Evolutionary conservation across 768 basidiomycete species (phyloP).

Genomic region (Podaxis rugospora): DNA sequence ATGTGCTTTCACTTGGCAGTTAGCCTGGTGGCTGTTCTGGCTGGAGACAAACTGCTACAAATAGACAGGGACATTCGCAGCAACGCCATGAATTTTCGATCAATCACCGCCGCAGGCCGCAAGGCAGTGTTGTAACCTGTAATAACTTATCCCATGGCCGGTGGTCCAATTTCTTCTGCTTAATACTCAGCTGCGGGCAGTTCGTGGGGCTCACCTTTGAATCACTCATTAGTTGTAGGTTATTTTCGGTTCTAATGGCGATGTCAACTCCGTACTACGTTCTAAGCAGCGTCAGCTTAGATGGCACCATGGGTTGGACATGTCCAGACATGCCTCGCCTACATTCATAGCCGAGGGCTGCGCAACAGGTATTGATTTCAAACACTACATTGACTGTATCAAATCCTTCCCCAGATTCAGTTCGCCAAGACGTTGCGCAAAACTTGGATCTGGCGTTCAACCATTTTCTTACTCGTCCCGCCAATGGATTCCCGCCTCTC

Average conservation of each 20-base stretch:
- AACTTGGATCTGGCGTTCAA: slow-evolving; percentile 79
- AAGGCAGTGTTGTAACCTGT: background rate
- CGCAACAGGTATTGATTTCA: background rate
- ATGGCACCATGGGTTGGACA: background rate
- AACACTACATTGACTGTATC: background rate
- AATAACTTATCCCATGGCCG: background rate
- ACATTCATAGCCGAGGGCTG: background rate
- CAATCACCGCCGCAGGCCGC: background rate
- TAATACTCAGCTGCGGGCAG: background rate
- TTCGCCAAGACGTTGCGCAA: slow-evolving; percentile 55
- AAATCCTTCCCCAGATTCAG: slow-evolving; percentile 10
- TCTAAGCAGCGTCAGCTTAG: background rate
- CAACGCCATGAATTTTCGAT: background rate
- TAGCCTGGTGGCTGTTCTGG: slow-evolving; percentile 11
- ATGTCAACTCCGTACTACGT: background rate
- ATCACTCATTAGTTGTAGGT: background rate
- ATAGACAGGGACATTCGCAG: background rate
- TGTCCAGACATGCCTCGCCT: too few species aligned
- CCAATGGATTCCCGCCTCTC: slow-evolving; percentile 92
- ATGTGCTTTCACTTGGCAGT: background rate
- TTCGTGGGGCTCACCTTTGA: background rate
- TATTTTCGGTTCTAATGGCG: background rate
- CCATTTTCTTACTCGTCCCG: slow-evolving; percentile 81
- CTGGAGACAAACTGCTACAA: slow-evolving; percentile 13
- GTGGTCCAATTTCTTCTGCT: background rate